phyloP scores from a whole-genome alignment of 2,329 filamentous ascomycete species.

The Hypoxylon sp. region DNA sequence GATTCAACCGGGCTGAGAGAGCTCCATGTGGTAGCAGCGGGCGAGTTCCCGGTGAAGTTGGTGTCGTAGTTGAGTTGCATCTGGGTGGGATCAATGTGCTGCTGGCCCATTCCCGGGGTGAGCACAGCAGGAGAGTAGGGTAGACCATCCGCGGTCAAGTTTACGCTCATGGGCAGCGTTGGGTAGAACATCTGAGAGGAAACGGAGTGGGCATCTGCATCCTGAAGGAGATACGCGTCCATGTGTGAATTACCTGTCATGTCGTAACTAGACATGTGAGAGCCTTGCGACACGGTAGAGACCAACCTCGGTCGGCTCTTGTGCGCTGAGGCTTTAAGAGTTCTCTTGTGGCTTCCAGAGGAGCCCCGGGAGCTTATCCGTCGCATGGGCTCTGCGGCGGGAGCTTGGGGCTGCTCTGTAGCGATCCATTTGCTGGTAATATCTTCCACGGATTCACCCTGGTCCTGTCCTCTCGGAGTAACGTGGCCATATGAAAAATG shows the following conservation, averaged over 20 bases:
- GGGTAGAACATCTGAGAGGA: slow-evolving; percentile 65
- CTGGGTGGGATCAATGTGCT: slow-evolving; percentile 69
- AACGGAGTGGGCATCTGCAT: slow-evolving; percentile 60
- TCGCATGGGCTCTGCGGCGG: slow-evolving; percentile 59
- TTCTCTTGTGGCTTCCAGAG: slow-evolving; percentile 59
- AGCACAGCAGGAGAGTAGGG: slow-evolving; percentile 58
- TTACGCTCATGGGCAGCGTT: slow-evolving; percentile 59
- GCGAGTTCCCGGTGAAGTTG: slow-evolving; percentile 62
- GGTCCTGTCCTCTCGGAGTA: slow-evolving; percentile 64
- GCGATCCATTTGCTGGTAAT: slow-evolving; percentile 62
- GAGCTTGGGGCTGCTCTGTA: slow-evolving; percentile 52
- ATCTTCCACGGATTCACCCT: slow-evolving; percentile 60
- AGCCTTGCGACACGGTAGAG: slow-evolving; percentile 61
- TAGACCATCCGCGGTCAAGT: slow-evolving; percentile 57
- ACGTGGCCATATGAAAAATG: slow-evolving; percentile 66
- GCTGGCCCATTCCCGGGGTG: slow-evolving; percentile 57
- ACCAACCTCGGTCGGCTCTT: slow-evolving; percentile 60
- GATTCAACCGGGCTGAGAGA: slow-evolving; percentile 64
- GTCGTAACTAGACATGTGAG: slow-evolving; percentile 64
- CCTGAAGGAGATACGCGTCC: slow-evolving; percentile 64
- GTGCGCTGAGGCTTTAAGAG: slow-evolving; percentile 56
- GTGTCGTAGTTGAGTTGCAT: slow-evolving; percentile 66
- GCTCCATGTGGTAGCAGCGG: slow-evolving; percentile 64
- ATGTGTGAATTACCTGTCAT: slow-evolving; percentile 65
- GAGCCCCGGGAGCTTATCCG: slow-evolving; percentile 59